phyloP scores from a whole-genome alignment of 2,329 filamentous ascomycete genomes.

The Gaeumannomyces sp. region DNA sequence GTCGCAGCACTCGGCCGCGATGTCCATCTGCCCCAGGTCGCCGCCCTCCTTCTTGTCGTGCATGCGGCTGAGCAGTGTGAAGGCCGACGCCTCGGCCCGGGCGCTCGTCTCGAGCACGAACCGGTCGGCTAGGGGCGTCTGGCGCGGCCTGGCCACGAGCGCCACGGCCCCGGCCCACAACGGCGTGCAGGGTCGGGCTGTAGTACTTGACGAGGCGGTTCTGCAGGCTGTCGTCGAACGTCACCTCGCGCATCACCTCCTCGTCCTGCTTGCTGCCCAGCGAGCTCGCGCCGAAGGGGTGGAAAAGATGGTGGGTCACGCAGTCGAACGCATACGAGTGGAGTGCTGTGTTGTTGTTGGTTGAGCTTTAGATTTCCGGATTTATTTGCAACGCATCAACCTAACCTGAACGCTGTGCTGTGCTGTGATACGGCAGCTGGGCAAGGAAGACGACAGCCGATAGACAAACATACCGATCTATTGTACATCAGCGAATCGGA shows the following conservation, averaged over 20 bases:
- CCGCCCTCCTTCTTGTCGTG: constrained; percentile 28
- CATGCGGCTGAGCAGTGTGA: constrained; percentile 55
- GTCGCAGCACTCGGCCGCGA: constrained; percentile 63
- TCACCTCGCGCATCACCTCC: constrained; percentile 61
- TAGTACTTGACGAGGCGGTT: constrained; percentile 57
- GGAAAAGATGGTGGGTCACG: constrained; percentile 63
- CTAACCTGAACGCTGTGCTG: neutral
- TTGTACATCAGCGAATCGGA: neutral
- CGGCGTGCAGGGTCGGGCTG: constrained; percentile 42
- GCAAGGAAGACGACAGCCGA: neutral
- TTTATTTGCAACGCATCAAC: constrained; percentile 5
- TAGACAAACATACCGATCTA: neutral
- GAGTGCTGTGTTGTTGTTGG: constrained; percentile 28
- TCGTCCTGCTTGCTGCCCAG: constrained; percentile 50
- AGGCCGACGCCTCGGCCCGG: constrained; percentile 39
- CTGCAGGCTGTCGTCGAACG: constrained; percentile 61
- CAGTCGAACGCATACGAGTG: constrained; percentile 67
- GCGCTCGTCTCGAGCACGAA: constrained; percentile 50
- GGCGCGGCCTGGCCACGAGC: constrained; percentile 45
- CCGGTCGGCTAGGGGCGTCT: constrained; percentile 51
- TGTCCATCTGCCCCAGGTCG: constrained; percentile 44
- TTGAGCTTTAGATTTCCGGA: neutral
- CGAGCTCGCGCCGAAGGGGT: constrained; percentile 57
- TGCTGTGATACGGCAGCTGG: too few relatives aligned
- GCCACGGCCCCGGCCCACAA: constrained; percentile 38